These are phyloP conservation scores for Triangularia verruculosa DNA, from an alignment of 2,329 filamentous ascomycete species.

Conservation along the genomic window DNA sequence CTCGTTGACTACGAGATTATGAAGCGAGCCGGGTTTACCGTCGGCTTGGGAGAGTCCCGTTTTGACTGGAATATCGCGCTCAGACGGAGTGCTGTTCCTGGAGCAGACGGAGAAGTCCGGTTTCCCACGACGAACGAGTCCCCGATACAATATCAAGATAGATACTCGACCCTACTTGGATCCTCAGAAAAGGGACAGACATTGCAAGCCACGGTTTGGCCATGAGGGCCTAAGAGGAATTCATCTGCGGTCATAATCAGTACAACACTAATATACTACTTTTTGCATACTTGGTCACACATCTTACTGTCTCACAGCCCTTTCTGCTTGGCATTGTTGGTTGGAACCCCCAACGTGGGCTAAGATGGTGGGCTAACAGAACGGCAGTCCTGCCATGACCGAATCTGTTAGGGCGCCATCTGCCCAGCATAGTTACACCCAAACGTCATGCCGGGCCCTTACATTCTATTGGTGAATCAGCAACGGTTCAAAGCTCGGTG, in stretches of 20 bases:
- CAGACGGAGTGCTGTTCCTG: slow-evolving; percentile 34
- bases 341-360: not conserved
- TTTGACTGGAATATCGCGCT: slow-evolving; percentile 49
- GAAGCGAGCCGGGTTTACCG: slow-evolving; percentile 41
- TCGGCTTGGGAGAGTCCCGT: slow-evolving; percentile 43
- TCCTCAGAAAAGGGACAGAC: slow-evolving; percentile 18
- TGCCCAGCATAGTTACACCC: not conserved
- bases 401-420: not conserved
- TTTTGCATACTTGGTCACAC: not conserved
- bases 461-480: not conserved
- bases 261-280: not conserved
- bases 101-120: slow-evolving; percentile 10
- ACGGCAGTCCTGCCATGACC: no score
- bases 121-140: slow-evolving; percentile 14
- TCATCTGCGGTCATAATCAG: not conserved
- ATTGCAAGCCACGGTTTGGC: slow-evolving; percentile 29
- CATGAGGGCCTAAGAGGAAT: slow-evolving; percentile 19
- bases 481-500: not conserved
- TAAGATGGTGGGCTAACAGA: not conserved
- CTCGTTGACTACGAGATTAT: slow-evolving; percentile 52
- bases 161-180: slow-evolving; percentile 35
- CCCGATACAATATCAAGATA: slow-evolving; percentile 34
- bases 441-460: not conserved
- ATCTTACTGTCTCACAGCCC: not conserved
- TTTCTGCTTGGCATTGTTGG: not conserved